These are phyloP conservation scores for Salix dunnii DNA, from an alignment of 345 rosid genomes.

Conservation along the genomic window DNA sequence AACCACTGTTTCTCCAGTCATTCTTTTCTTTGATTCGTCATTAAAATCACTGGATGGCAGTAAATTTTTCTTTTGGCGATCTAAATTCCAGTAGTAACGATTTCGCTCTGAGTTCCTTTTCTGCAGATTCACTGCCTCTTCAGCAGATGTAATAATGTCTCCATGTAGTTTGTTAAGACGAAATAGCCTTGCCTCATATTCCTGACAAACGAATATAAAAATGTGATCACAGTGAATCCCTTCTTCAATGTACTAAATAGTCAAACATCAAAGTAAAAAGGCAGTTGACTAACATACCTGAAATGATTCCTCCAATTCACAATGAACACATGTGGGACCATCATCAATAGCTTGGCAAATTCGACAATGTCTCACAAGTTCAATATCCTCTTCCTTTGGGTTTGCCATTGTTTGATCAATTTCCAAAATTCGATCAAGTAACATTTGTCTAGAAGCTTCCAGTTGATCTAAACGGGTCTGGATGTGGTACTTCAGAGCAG, in stretches of 20 bases:
- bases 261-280: slow-evolving; percentile 11
- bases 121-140: slow-evolving; percentile 70
- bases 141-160: slow-evolving; percentile 67
- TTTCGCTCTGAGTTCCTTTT: slow-evolving; percentile 76
- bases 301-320: slow-evolving; percentile 80
- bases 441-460: slow-evolving; percentile 60
- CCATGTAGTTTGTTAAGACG: slow-evolving; percentile 65
- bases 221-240: neutral
- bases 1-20: slow-evolving; percentile 58
- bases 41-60: slow-evolving; percentile 32
- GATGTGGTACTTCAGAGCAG: slow-evolving; percentile 74
- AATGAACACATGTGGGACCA: slow-evolving; percentile 79
- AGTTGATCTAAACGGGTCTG: slow-evolving; percentile 71
- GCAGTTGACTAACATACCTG: slow-evolving; percentile 46
- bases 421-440: slow-evolving; percentile 62
- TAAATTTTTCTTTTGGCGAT: slow-evolving; percentile 43
- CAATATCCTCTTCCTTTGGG: slow-evolving; percentile 75
- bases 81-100: slow-evolving; percentile 72
- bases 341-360: slow-evolving; percentile 57
- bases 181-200: slow-evolving; percentile 86
- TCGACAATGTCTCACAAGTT: slow-evolving; percentile 65
- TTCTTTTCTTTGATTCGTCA: slow-evolving; percentile 57
- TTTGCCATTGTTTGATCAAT: slow-evolving; percentile 76
- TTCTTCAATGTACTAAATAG: neutral
- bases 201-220: slow-evolving; percentile 40